Percentiles rank a stretch among this genome's conserved stretches.
phyloP scores from a whole-genome alignment of 2,329 filamentous ascomycete species.

The Neoarthrinium moseri region DNA sequence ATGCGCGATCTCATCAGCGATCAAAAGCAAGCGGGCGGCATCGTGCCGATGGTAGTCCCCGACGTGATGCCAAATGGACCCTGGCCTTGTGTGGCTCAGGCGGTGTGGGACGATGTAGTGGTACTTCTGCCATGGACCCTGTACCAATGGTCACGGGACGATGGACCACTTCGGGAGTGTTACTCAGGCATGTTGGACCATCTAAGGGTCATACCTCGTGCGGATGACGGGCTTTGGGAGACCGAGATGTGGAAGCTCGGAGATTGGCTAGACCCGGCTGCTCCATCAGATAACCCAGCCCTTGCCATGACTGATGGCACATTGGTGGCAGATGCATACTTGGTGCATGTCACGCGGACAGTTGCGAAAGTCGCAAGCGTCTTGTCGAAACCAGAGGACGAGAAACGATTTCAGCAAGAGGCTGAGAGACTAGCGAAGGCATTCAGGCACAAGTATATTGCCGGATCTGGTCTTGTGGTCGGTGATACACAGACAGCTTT shows the following conservation, averaged over 20 bases:
- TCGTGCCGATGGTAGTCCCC: slow-evolving; percentile 4
- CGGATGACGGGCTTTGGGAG: slow-evolving; percentile 32
- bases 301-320: slow-evolving; percentile 29
- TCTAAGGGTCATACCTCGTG: slow-evolving; percentile 22
- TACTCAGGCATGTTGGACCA: slow-evolving; percentile 27
- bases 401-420: neutral
- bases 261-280: slow-evolving; percentile 40
- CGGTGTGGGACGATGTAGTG: slow-evolving; percentile 31
- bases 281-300: slow-evolving; percentile 31
- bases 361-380: neutral
- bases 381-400: neutral
- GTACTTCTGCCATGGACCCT: slow-evolving; percentile 29
- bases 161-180: slow-evolving; percentile 22
- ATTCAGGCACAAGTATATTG: slow-evolving; percentile 15
- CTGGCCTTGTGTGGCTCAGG: slow-evolving; percentile 17
- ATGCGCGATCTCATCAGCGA: slow-evolving; percentile 19
- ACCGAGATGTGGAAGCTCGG: slow-evolving; percentile 29
- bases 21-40: slow-evolving; percentile 3
- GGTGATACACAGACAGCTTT: slow-evolving; percentile 19
- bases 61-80: slow-evolving; percentile 6
- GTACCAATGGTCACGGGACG: slow-evolving; percentile 28
- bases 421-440: neutral
- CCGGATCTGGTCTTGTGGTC: slow-evolving; percentile 11
- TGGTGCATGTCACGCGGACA: slow-evolving; percentile 19
- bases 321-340: slow-evolving; percentile 36